phyloP scores from a whole-genome alignment of 2,329 filamentous ascomycete genomes.

The Phialophora expanda region DNA sequence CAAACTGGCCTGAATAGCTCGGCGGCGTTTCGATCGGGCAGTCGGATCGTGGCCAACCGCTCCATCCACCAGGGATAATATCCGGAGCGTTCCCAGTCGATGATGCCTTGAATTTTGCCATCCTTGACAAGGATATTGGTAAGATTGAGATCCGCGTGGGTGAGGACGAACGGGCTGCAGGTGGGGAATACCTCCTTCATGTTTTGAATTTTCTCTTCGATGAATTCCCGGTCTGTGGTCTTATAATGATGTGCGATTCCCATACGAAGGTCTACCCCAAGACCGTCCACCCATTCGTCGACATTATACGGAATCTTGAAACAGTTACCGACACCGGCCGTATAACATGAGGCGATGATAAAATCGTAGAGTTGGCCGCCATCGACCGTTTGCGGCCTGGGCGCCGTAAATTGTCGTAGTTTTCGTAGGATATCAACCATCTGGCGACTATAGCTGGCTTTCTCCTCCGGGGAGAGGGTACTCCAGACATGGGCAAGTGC shows the following conservation, averaged over 20 bases:
- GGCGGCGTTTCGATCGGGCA: neutral
- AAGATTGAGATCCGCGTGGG: conserved; percentile 41
- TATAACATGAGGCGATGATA: neutral
- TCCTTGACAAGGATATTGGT: conserved; percentile 42
- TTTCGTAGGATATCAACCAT: conserved; percentile 15
- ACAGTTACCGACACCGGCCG: neutral
- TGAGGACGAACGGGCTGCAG: conserved; percentile 40
- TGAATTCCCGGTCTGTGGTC: conserved; percentile 5
- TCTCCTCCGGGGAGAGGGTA: conserved; percentile 13
- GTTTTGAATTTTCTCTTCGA: conserved; percentile 23
- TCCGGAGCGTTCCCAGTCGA: conserved; percentile 41
- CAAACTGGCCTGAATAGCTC: neutral
- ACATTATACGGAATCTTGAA: conserved; percentile 11
- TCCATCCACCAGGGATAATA: conserved; percentile 39
- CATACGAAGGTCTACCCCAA: conserved; percentile 11
- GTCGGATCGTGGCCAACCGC: neutral
- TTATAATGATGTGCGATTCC: neutral
- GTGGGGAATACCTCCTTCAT: conserved; percentile 30
- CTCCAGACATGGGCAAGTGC: neutral
- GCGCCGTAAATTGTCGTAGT: conserved; percentile 20
- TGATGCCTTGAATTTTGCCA: conserved; percentile 39
- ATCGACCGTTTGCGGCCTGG: conserved; percentile 12
- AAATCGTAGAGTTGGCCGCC: conserved; percentile 12
- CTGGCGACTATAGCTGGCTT: conserved; percentile 20
- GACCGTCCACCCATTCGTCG: conserved; percentile 23